Conservation (phyloP, 106 monocot species). For the Dendrobium huoshanense region DNA sequence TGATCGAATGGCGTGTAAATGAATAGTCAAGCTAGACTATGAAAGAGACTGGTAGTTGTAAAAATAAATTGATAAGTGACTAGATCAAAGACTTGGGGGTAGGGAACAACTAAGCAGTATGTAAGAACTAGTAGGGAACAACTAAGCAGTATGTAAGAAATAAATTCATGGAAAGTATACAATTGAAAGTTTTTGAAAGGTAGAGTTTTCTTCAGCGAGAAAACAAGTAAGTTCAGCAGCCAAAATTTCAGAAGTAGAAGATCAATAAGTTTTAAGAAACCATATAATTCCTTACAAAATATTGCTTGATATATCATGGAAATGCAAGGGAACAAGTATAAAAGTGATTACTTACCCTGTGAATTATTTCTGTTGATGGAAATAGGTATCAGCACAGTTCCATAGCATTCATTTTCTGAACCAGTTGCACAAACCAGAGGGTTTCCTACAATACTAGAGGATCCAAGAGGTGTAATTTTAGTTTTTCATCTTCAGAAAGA, state of each 20-base stretch:
- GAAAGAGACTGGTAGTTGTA: too few species aligned
- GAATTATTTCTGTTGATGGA: conserved; percentile 24
- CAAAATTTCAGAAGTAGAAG: background rate
- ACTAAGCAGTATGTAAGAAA: background rate
- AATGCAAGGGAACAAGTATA: background rate
- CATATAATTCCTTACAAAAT: background rate
- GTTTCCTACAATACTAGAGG: conserved; percentile 27
- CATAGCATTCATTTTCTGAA: conserved; percentile 18
- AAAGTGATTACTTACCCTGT: conserved; percentile 12
- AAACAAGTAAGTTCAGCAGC: too few species aligned
- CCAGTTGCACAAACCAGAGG: conserved; percentile 30
- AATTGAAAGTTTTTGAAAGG: too few species aligned
- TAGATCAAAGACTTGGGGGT: too few species aligned
- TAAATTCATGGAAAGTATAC: background rate
- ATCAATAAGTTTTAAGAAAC: background rate
- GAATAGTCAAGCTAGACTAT: too few species aligned
- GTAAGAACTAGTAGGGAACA: background rate
- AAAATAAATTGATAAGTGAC: too few species aligned
- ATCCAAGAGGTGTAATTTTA: conserved; percentile 5
- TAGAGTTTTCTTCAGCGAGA: too few species aligned
- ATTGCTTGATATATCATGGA: background rate
- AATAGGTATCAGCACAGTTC: conserved; percentile 20
- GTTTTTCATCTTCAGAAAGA: background rate
- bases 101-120: too few species aligned
- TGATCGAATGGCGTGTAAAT: too few species aligned